Evolutionary conservation across 2,329 filamentous ascomycete species (phyloP).

Genomic region (Stachybotrys elegans): DNA sequence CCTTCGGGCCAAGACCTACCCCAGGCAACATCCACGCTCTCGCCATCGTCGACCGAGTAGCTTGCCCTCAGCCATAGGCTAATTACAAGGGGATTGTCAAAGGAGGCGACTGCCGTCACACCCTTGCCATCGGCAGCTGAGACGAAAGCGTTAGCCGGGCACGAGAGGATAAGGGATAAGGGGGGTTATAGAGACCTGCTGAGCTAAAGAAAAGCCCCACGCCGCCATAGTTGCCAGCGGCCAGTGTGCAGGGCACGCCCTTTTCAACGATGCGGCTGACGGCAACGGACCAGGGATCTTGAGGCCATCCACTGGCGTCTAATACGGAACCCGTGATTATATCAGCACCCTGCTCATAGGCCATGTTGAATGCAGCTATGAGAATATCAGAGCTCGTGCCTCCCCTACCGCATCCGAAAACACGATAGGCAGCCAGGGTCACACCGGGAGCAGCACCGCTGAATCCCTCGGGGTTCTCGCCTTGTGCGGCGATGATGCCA

Average conservation of each 20-base stretch:
- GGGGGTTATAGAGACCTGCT: not conserved
- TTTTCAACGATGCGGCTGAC: conserved; percentile 48
- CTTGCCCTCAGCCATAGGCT: conserved; percentile 3
- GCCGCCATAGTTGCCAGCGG: conserved; percentile 46
- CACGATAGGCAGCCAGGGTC: conserved; percentile 50
- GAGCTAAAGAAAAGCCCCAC: conserved; percentile 42
- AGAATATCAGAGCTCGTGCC: conserved; percentile 49
- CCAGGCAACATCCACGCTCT: not conserved
- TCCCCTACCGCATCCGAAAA: conserved; percentile 50
- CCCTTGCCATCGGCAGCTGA: conserved; percentile 33
- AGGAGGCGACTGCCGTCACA: conserved; percentile 38
- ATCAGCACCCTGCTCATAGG: conserved; percentile 54
- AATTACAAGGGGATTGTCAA: conserved; percentile 21
- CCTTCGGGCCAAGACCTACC: not conserved
- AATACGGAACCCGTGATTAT: conserved; percentile 54
- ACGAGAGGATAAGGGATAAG: not conserved
- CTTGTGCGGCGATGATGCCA: conserved; percentile 57
- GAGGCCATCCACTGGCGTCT: conserved; percentile 45
- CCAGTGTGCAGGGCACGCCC: conserved; percentile 47
- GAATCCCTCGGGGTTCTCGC: conserved; percentile 43
- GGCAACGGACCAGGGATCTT: conserved; percentile 44
- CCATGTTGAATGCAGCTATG: conserved; percentile 54
- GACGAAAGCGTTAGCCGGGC: not conserved
- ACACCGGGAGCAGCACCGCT: conserved; percentile 53
- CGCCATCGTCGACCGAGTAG: conserved; percentile 25